phyloP scores from a whole-genome alignment of 2,329 filamentous ascomycete genomes.

The Colletotrichum tropicicola region DNA sequence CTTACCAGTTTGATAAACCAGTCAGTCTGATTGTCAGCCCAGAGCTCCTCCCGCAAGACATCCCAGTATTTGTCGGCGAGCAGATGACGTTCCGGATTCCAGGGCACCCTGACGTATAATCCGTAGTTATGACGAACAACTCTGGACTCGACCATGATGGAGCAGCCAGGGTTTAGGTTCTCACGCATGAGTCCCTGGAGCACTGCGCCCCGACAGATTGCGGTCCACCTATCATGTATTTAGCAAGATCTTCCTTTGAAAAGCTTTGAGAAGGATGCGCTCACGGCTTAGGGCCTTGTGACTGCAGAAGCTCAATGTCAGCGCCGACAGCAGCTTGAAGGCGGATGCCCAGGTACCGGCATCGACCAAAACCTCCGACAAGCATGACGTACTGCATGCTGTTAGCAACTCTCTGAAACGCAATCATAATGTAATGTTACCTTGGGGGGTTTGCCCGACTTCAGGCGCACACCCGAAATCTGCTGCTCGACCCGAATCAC shows the following conservation, averaged over 20 bases:
- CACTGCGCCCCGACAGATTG: constrained; percentile 45
- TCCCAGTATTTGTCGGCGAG: constrained; percentile 28
- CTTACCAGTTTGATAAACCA: constrained; percentile 42
- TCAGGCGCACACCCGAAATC: constrained; percentile 25
- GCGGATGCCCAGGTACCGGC: constrained; percentile 36
- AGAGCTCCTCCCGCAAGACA: neutral
- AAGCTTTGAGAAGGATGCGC: too few relatives aligned
- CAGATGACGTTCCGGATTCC: constrained; percentile 25
- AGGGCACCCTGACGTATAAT: fast-evolving
- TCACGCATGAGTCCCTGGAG: constrained; percentile 32
- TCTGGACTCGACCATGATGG: constrained; percentile 26
- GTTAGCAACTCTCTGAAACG: neutral
- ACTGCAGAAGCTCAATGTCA: constrained; percentile 39
- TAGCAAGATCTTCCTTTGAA: too few relatives aligned
- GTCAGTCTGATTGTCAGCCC: constrained; percentile 31
- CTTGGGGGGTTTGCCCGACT: constrained; percentile 34
- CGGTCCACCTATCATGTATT: constrained; percentile 39
- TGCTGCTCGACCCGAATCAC: constrained; percentile 37
- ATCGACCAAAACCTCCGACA: constrained; percentile 49
- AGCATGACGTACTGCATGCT: constrained; percentile 45
- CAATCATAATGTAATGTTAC: constrained; percentile 29
- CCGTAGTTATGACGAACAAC: constrained; percentile 42
- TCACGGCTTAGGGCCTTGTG: constrained; percentile 45
- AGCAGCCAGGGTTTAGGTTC: neutral
- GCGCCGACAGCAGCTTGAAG: constrained; percentile 19